Evolutionary conservation across 768 basidiomycete genomes (phyloP), one percentile per base, ranked within the genome.

Genomic region (Leccinum sublutescens): DNA sequence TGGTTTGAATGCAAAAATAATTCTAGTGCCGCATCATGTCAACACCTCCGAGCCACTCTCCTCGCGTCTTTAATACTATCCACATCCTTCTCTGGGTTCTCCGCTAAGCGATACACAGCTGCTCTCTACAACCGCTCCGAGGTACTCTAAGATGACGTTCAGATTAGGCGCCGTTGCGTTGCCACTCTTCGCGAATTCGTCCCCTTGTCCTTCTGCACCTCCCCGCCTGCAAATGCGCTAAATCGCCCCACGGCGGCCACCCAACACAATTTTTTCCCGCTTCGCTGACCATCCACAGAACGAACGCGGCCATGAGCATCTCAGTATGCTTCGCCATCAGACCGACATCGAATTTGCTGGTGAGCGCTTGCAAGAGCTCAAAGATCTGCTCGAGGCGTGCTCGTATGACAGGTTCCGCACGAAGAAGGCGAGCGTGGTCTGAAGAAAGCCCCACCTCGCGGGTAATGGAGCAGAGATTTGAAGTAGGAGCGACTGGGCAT

Each of bases 221-320:
- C 85, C 97, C 98, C 0, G 85, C 77, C 67, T 89, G 88, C 9
- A 95, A 70, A 65, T 93, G 91, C 0, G 82, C 82, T 55, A 94
- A 76, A 96, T 82, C 51, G 97, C 79, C 45, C 85, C 34, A 36
- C 88, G 0, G 93, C 93, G 85, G 91, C 90, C 72, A 90, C 91
- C 25, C 94, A 82, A 69, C 94, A 98, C 68, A 89, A 87, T 31
- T 89, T 76, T 76, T 7, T 95, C 94, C 31, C 43, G 92, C 89
- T 70, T 98, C 97, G 69, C 98, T 99, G 27, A 93, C 95, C 33
- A 98, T 75, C 25, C 89, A 90, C 85, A 98, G 90, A 40, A 96
- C 91, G 27, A 99, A 81, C 1, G 90, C 87, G 17, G 97, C 86
- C 70, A 98, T 97, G 51, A 98, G 80, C 62, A 97, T 79, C 68